Evolutionary conservation across 176 grass and related monocot genomes (phyloP).

Genomic region (Hordeum marinum): DNA sequence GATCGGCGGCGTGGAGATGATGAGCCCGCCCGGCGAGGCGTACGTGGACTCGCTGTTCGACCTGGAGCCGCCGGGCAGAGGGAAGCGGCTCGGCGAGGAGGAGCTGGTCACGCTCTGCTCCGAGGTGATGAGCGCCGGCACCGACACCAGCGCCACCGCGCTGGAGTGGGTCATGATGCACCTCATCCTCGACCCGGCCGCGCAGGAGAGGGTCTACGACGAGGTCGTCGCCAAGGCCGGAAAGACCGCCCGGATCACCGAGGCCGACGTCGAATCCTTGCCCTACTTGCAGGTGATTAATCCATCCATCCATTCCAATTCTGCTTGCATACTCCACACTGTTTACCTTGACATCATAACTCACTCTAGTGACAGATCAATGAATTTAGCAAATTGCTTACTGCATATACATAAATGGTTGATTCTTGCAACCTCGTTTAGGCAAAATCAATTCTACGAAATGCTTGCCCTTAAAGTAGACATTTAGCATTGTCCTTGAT

Average conservation of each 20-base stretch:
- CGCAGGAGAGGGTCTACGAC: slow-evolving; percentile 57
- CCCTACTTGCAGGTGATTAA: slow-evolving; percentile 56
- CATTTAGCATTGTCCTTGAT: too few relatives aligned
- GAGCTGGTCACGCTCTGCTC: slow-evolving; percentile 96
- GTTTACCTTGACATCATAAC: not conserved
- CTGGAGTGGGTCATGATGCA: slow-evolving; percentile 95
- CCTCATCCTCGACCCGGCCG: slow-evolving; percentile 61
- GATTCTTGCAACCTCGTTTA: not conserved
- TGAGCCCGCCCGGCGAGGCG: slow-evolving; percentile 73
- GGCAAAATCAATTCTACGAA: not conserved
- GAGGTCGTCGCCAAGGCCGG: slow-evolving; percentile 59
- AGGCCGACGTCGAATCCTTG: slow-evolving; percentile 82
- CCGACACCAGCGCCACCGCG: slow-evolving; percentile 83
- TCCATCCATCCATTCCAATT: not conserved
- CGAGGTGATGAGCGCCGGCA: slow-evolving; percentile 97
- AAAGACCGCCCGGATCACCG: slow-evolving; percentile 58
- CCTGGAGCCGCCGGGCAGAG: slow-evolving; percentile 66
- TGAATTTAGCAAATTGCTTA: not conserved
- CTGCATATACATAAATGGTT: not conserved
- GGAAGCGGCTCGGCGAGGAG: slow-evolving; percentile 65
- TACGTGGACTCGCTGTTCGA: slow-evolving; percentile 92
- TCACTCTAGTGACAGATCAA: not conserved
- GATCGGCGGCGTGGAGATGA: slow-evolving; percentile 51
- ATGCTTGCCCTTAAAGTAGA: too few relatives aligned
- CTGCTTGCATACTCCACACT: not conserved